Evolutionary conservation across 2,329 filamentous ascomycete genomes (phyloP).

Genomic region (Penicillium sp.): DNA sequence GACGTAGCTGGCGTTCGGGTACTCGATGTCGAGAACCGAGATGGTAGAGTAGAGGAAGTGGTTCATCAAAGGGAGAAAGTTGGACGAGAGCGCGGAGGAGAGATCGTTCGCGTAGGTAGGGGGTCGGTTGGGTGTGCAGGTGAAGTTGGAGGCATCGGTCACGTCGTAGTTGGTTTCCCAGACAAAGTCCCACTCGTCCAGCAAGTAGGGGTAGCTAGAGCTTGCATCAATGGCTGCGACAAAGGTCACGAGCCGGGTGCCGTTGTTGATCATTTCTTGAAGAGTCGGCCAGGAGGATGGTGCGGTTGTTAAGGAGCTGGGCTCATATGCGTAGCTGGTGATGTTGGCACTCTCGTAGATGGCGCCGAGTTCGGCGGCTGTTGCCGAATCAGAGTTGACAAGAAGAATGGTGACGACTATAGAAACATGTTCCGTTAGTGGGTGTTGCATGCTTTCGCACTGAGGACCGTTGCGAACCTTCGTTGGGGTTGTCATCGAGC

Average conservation of each 20-base stretch:
- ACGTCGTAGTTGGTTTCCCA: conserved; percentile 74
- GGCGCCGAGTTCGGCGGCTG: conserved; percentile 55
- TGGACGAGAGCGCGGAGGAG: conserved; percentile 53
- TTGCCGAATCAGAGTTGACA: conserved; percentile 66
- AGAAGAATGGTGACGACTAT: conserved; percentile 69
- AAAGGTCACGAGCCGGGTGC: conserved; percentile 68
- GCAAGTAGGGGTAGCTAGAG: conserved; percentile 42
- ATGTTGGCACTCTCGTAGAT: conserved; percentile 61
- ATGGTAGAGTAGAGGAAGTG: conserved; percentile 68
- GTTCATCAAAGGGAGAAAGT: conserved; percentile 72
- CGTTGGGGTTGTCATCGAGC: conserved; percentile 68
- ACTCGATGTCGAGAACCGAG: conserved; percentile 55
- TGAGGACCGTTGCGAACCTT: conserved; percentile 39
- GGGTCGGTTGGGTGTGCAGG: conserved; percentile 70
- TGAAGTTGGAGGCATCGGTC: conserved; percentile 62
- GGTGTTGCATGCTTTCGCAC: background rate
- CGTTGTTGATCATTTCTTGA: conserved; percentile 63
- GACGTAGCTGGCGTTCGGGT: conserved; percentile 62
- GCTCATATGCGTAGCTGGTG: conserved; percentile 60
- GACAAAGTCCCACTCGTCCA: conserved; percentile 49
- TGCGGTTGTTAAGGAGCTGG: conserved; percentile 46
- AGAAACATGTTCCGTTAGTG: conserved; percentile 2
- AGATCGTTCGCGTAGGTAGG: conserved; percentile 49
- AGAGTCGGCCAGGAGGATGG: conserved; percentile 67
- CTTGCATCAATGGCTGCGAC: conserved; percentile 53